A percentile compares a stretch with the other conserved stretches of the same genome.
Conservation (phyloP, 306 rosid genomes). For the Inga laurina region DNA sequence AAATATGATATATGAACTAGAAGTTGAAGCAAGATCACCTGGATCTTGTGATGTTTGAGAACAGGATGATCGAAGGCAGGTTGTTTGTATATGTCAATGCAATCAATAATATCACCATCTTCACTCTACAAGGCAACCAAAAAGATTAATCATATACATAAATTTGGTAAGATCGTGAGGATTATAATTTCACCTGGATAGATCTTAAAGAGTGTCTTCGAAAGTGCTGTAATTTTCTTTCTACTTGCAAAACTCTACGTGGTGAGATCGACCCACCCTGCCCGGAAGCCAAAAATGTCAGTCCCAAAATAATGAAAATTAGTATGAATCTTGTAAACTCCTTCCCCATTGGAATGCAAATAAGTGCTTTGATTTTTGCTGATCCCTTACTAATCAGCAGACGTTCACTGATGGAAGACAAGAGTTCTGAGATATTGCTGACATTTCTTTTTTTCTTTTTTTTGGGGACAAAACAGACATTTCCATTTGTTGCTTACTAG, state of each 20-base stretch:
- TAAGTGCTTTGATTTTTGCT: background rate
- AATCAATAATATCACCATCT: constrained; percentile 65
- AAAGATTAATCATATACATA: background rate
- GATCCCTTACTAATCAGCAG: background rate
- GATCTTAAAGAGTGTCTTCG: constrained; percentile 48
- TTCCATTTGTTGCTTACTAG: constrained; percentile 10
- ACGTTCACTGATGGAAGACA: constrained; percentile 14
- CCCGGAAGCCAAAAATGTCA: constrained; percentile 21
- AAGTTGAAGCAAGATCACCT: constrained; percentile 32
- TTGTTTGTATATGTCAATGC: constrained; percentile 55
- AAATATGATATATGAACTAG: background rate
- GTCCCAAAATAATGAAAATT: constrained; percentile 34
- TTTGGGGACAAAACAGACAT: background rate
- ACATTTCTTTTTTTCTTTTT: too few species aligned
- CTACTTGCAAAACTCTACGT: constrained; percentile 43
- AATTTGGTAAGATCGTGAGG: constrained; percentile 11
- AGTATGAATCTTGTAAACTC: background rate
- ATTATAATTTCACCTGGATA: constrained; percentile 39
- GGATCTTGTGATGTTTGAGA: constrained; percentile 57
- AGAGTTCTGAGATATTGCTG: background rate
- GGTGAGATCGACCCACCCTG: constrained; percentile 30
- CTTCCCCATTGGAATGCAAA: constrained; percentile 27
- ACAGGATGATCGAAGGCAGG: constrained; percentile 75
- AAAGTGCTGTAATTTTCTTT: constrained; percentile 51
- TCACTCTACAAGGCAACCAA: constrained; percentile 46